Percentiles rank a stretch among this genome's conserved stretches.
phyloP scores from a whole-genome alignment of 768 basidiomycete species.

The Candolleomyces efflorescens region DNA sequence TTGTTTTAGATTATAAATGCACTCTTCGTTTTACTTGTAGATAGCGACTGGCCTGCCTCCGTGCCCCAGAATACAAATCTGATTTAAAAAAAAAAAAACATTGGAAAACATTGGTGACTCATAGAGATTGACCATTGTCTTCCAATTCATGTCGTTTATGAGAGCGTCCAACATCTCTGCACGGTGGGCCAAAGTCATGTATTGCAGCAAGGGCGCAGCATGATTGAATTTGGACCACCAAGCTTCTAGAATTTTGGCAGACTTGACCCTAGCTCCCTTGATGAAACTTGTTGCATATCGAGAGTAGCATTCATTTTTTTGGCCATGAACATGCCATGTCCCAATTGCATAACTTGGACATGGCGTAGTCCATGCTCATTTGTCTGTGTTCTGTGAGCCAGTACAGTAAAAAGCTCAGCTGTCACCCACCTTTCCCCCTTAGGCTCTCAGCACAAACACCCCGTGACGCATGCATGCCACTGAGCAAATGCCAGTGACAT shows the following conservation, averaged over 20 bases:
- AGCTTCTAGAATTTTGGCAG: constrained; percentile 30
- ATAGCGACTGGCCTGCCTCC: neutral
- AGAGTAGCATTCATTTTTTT: constrained; percentile 19
- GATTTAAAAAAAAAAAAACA: neutral
- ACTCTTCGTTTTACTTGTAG: too few relatives aligned
- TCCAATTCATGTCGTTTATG: constrained; percentile 30
- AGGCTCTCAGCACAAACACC: constrained; percentile 12
- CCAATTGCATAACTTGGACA: constrained; percentile 17
- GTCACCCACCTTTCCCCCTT: constrained; percentile 22
- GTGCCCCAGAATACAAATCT: neutral
- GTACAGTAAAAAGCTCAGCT: neutral
- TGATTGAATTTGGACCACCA: constrained; percentile 27
- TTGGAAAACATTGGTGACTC: neutral
- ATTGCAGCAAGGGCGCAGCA: constrained; percentile 16
- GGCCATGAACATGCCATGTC: constrained; percentile 26
- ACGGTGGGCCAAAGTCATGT: constrained; percentile 18
- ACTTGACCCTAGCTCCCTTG: constrained; percentile 21
- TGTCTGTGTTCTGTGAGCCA: constrained; percentile 5
- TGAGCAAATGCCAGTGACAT: constrained; percentile 13
- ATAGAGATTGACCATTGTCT: constrained; percentile 17
- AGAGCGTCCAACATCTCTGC: constrained; percentile 25
- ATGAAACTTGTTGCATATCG: constrained; percentile 23
- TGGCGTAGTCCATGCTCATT: constrained; percentile 20
- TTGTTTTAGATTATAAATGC: too few relatives aligned
- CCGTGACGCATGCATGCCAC: constrained; percentile 18